Evolutionary conservation across 2,329 filamentous ascomycete species (phyloP).

Genomic region (Clonostachys rhizophaga): DNA sequence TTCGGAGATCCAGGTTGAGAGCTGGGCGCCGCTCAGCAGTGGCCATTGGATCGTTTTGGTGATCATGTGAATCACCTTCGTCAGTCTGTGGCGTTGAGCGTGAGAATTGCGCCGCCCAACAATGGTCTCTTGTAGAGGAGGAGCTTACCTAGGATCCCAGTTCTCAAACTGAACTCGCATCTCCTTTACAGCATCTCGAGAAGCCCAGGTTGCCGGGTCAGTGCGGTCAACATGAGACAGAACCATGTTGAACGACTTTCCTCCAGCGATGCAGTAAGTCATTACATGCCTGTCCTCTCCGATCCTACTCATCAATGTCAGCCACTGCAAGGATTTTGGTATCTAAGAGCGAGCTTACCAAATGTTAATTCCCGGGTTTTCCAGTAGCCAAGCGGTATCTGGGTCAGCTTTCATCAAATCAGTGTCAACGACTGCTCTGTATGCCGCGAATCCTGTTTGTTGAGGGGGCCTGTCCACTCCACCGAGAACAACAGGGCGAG

Average conservation of each 20-base stretch:
- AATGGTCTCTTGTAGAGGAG: too few species aligned
- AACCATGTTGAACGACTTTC: slow-evolving; percentile 39
- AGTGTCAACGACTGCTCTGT: slow-evolving; percentile 31
- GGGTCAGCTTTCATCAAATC: slow-evolving; percentile 25
- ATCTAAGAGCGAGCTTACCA: slow-evolving; percentile 9
- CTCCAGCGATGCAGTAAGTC: slow-evolving; percentile 34
- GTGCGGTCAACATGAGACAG: slow-evolving; percentile 31
- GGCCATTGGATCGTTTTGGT: too few species aligned
- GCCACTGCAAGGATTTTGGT: too few species aligned
- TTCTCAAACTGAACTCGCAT: background rate
- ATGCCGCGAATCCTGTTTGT: slow-evolving; percentile 31
- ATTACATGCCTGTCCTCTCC: slow-evolving; percentile 36
- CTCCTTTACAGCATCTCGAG: background rate
- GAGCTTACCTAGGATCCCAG: background rate
- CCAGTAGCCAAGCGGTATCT: slow-evolving; percentile 28
- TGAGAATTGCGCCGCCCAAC: too few species aligned
- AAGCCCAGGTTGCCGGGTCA: slow-evolving; percentile 19
- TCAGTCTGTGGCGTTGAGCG: too few species aligned
- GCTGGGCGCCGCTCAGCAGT: too few species aligned
- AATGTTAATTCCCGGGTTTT: slow-evolving; percentile 28
- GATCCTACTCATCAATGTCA: slow-evolving; percentile 12
- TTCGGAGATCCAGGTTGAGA: too few species aligned
- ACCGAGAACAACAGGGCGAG: too few species aligned
- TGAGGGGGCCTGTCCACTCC: slow-evolving; percentile 6
- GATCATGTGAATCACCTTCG: too few species aligned